These are phyloP conservation scores for Leucoagaricus sp. DNA, from an alignment of 1,284 basidiomycete species.

Conservation along the genomic window DNA sequence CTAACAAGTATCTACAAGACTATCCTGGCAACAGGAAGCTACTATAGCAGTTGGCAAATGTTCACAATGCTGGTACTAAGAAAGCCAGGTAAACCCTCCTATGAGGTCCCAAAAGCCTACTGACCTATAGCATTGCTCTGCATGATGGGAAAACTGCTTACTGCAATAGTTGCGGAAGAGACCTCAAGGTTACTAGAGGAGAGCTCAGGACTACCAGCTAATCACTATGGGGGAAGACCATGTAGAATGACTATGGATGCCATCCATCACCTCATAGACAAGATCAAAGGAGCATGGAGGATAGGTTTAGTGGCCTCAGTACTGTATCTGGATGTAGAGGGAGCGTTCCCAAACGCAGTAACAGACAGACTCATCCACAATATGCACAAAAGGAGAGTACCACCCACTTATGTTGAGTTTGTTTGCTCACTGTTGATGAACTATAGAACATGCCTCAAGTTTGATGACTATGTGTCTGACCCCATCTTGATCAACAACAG, in stretches of 20 bases:
- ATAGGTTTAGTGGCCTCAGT: constrained; percentile 29
- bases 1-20: constrained; percentile 28
- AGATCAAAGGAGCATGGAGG: constrained; percentile 32
- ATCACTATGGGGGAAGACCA: constrained; percentile 36
- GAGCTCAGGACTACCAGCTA: constrained; percentile 26
- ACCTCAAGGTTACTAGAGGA: constrained; percentile 24
- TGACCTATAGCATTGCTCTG: constrained; percentile 30
- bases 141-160: constrained; percentile 27
- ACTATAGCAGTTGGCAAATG: constrained; percentile 16
- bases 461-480: constrained; percentile 30
- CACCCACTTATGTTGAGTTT: constrained; percentile 23
- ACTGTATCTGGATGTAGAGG: constrained; percentile 35
- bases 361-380: constrained; percentile 30
- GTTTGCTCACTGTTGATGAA: constrained; percentile 19
- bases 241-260: constrained; percentile 36
- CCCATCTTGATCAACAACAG: constrained; percentile 26
- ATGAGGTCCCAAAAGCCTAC: constrained; percentile 28
- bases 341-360: constrained; percentile 25
- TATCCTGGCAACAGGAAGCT: constrained; percentile 20
- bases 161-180: constrained; percentile 28
- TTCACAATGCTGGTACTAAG: constrained; percentile 19
- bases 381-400: constrained; percentile 28
- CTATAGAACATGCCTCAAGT: constrained; percentile 25
- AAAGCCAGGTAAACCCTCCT: constrained; percentile 32
- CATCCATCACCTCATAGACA: constrained; percentile 29